Conservation (phyloP, 2,329 filamentous ascomycete genomes). For the Aotearoamyces nothofagi region DNA sequence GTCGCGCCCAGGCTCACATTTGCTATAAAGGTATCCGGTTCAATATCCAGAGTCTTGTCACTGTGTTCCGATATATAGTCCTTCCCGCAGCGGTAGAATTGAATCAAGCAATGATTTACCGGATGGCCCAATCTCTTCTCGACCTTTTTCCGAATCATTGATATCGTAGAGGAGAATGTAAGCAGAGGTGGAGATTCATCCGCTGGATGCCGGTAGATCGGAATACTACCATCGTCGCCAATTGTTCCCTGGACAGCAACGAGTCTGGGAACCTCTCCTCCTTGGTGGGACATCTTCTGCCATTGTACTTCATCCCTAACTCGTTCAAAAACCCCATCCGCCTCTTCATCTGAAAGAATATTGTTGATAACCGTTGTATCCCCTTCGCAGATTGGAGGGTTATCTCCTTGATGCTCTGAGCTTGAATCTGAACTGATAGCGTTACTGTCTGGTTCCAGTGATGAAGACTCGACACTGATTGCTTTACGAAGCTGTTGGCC, state of each 20-base stretch:
- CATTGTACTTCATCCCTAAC: slow-evolving; percentile 66
- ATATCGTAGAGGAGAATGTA: slow-evolving; percentile 60
- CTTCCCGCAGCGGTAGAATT: slow-evolving; percentile 75
- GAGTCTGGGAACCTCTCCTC: slow-evolving; percentile 78
- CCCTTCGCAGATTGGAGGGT: slow-evolving; percentile 51
- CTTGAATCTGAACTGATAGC: slow-evolving; percentile 7
- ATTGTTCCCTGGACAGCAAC: slow-evolving; percentile 77
- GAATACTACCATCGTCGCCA: slow-evolving; percentile 53
- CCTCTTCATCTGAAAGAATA: slow-evolving; percentile 43
- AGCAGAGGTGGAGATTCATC: slow-evolving; percentile 72
- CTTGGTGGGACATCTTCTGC: slow-evolving; percentile 86
- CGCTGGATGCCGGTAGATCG: slow-evolving; percentile 87
- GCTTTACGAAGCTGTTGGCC: neutral
- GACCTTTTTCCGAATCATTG: slow-evolving; percentile 49
- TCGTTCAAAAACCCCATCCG: slow-evolving; percentile 48
- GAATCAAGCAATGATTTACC: slow-evolving; percentile 85
- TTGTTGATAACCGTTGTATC: slow-evolving; percentile 64
- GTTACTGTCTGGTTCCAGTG: slow-evolving; percentile 1
- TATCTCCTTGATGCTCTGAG: slow-evolving; percentile 7
- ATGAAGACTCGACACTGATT: neutral
- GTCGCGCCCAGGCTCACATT: slow-evolving; percentile 91
- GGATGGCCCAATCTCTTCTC: slow-evolving; percentile 62
- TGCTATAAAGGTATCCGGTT: slow-evolving; percentile 65
- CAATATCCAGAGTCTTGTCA: slow-evolving; percentile 91
- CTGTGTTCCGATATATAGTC: slow-evolving; percentile 96